Evolutionary conservation across 306 rosid genomes (phyloP), one percentile per base, ranked within the genome.

Genomic region (Psophocarpus tetragonolobus): DNA sequence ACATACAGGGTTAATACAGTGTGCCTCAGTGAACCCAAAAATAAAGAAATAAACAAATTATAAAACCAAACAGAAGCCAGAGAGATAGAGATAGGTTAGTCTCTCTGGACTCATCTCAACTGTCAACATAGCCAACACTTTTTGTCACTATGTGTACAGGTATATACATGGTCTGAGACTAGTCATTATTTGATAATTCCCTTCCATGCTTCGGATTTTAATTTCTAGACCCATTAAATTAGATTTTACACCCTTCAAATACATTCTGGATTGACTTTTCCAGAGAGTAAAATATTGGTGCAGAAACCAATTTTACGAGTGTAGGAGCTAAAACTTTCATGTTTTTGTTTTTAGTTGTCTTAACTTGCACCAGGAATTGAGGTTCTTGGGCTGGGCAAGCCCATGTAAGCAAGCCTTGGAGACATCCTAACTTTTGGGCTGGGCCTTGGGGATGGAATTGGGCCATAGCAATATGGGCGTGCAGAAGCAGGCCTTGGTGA

Each of bases 381-480:
- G 45, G 88, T 84, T 70, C 96, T 88, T 78, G 99, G 99, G 77
- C 99, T 95, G 0, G 94, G 93, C 3, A 88, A 74, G 32, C 97
- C 99, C 97, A 92, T 95, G n/a, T 84, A 84, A 0, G 94, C 77
- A 47, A 95, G 85, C 83, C 97, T 81, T 0, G 99, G 99, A 4
- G 97, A 95, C 24, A 95, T 71, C 81, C 96, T 48, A 26, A 95
- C 69, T 41, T 90, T 92, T 72, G 99, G 97, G 83, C 99, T 95
- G 38, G 99, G 99, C 61, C 99, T 80, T 20, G 99, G 97, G 4
- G 99, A 95, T 5, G 97, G 99, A n/a, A 95, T 89, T 80, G 97
- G 99, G 66, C 99, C 99, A 36, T 82, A 88, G 17, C 38, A 80
- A 24, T 38, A 50, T 3, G 73, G 54, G 35, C 73, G 44, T 47